These are phyloP conservation scores for Boletus rubescentipes DNA, from an alignment of 768 basidiomycete species.

Conservation along the genomic window DNA sequence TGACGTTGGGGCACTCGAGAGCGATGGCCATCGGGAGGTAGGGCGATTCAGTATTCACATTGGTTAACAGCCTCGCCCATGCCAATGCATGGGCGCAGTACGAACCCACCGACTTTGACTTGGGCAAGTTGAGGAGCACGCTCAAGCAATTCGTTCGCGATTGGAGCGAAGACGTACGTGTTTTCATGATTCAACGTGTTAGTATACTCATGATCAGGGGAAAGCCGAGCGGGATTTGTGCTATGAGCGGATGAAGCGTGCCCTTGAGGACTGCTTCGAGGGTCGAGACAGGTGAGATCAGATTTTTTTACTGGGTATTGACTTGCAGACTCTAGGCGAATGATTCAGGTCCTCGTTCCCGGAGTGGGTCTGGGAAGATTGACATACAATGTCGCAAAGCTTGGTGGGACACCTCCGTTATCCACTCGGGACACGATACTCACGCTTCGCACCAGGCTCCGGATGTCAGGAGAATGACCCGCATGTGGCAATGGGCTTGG, in stretches of 20 bases:
- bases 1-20: conserved; percentile 18
- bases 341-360: conserved; percentile 78
- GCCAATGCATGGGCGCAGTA: conserved; percentile 30
- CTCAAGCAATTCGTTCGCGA: conserved; percentile 92
- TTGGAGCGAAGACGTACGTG: conserved; percentile 79
- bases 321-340: conserved; percentile 35
- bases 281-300: conserved; percentile 44
- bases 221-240: conserved; percentile 70
- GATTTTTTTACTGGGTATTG: not conserved
- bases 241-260: conserved; percentile 81
- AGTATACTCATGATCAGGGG: conserved; percentile 47
- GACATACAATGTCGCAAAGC: conserved; percentile 81
- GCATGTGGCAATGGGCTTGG: too few relatives aligned
- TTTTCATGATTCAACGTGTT: not conserved
- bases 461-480: conserved; percentile 93
- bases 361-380: conserved; percentile 88
- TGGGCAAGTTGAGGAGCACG: conserved; percentile 91
- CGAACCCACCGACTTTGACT: conserved; percentile 67
- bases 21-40: conserved; percentile 7
- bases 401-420: conserved; percentile 48
- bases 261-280: conserved; percentile 62
- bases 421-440: not conserved
- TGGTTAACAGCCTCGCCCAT: too few relatives aligned
- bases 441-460: conserved; percentile 57
- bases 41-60: not conserved